A percentile compares a stretch with the other conserved stretches of the same genome.
These are phyloP conservation scores for Cystofilobasidium bisporidii DNA, from an alignment of 768 basidiomycete genomes.

Conservation along the genomic window DNA sequence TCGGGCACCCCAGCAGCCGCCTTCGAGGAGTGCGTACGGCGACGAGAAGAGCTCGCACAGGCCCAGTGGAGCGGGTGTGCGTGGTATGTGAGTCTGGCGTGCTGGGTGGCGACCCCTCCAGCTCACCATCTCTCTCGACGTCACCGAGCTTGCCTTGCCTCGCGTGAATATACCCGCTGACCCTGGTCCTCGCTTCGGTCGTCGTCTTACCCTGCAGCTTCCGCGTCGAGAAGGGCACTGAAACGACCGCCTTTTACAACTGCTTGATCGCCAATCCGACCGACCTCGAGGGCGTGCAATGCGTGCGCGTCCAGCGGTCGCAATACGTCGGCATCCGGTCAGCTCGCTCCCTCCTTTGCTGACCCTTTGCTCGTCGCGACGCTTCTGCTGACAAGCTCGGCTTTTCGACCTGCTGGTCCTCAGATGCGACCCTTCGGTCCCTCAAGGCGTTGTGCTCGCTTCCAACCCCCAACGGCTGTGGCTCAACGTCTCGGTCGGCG, in stretches of 20 bases:
- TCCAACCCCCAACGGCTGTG: conserved; percentile 74
- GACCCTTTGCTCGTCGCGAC: background rate
- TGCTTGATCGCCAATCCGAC: conserved; percentile 20
- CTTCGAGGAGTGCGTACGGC: background rate
- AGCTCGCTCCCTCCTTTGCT: background rate
- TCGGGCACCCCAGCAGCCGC: background rate
- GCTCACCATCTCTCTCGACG: background rate
- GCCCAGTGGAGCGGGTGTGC: background rate
- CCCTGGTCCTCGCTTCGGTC: background rate
- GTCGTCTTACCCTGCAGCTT: conserved; percentile 9
- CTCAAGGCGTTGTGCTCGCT: conserved; percentile 62
- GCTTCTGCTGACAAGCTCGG: background rate
- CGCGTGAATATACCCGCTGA: no score
- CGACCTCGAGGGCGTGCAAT: conserved; percentile 17
- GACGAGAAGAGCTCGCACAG: background rate
- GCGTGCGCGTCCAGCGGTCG: conserved; percentile 23
- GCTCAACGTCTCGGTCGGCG: conserved; percentile 78
- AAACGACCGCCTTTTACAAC: conserved; percentile 22
- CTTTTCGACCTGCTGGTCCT: background rate
- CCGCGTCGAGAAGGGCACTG: conserved; percentile 24
- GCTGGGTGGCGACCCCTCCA: background rate
- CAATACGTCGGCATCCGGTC: conserved; percentile 22
- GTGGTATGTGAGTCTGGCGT: background rate
- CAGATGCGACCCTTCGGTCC: conserved; percentile 45
- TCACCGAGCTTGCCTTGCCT: no score